These are phyloP conservation scores for Lactarius psammicola DNA, from an alignment of 768 basidiomycete genomes.

Conservation along the genomic window DNA sequence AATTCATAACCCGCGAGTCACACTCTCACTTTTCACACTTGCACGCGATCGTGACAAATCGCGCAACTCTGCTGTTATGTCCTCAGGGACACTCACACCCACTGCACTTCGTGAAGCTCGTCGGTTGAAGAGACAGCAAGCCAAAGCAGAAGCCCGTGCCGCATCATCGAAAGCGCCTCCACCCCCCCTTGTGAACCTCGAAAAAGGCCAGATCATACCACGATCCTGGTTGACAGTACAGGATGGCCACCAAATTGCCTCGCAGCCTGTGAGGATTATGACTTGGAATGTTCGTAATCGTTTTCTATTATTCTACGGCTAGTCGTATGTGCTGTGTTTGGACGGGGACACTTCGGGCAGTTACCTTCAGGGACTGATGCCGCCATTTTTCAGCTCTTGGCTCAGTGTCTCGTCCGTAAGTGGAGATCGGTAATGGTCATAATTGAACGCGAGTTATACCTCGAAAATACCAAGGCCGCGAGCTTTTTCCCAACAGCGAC, in stretches of 20 bases:
- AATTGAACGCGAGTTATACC: slow-evolving; percentile 1
- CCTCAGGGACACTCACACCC: slow-evolving; percentile 33
- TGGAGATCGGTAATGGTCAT: slow-evolving; percentile 27
- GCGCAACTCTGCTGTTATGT: not conserved
- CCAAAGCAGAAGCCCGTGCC: slow-evolving; percentile 26
- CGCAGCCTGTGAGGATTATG: slow-evolving; percentile 50
- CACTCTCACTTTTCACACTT: not conserved
- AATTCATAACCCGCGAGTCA: not conserved
- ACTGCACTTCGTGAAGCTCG: slow-evolving; percentile 55
- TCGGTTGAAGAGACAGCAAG: slow-evolving; percentile 44
- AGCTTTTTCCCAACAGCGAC: slow-evolving; percentile 81
- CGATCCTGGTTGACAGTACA: slow-evolving; percentile 41
- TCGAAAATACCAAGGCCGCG: slow-evolving; percentile 51
- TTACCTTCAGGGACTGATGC: slow-evolving; percentile 18
- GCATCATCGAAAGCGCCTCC: slow-evolving; percentile 27
- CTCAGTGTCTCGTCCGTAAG: slow-evolving; percentile 78
- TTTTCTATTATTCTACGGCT: slow-evolving; percentile 18
- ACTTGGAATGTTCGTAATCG: slow-evolving; percentile 76
- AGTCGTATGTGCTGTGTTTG: no score
- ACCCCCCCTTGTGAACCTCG: slow-evolving; percentile 17
- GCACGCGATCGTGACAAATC: not conserved
- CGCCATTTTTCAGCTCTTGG: slow-evolving; percentile 54
- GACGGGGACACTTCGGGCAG: not conserved
- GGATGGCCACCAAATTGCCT: not conserved
- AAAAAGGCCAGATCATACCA: slow-evolving; percentile 33